Base-by-base conservation (phyloP, 768 basidiomycete species). In the Rhodotorula sphaerocarpa region DNA sequence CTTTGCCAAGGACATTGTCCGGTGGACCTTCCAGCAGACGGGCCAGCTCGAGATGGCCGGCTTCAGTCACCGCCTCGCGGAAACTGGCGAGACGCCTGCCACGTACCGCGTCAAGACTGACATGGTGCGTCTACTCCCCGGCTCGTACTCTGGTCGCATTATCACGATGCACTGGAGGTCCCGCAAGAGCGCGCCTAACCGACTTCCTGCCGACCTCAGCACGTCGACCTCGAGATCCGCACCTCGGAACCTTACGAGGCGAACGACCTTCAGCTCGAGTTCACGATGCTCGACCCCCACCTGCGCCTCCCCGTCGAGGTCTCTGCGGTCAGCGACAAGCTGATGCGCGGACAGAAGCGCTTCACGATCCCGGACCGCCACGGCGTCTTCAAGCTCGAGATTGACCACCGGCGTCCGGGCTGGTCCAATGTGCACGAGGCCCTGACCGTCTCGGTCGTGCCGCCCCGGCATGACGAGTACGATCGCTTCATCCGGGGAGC, bases 221-320 rank as follows among this genome's bases (percentile, higher is more conserved):
- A 83, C 3, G 95, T 84, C 75, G 80, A 80, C 23, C 79, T 86
- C 1, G 80, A 84, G 30, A 80, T 97, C 53, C 88, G 88, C 20
- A 79, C 82, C 50, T 88, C 81, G 73, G 78, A 86, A 55, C 85
- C 89, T 0, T 84, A 84, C 74, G 82, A 80, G 36, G 75, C 90
- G 54, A 74, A 77, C 16, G 95, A 97, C 74, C 73, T 97, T 33
- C 93, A 96, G 71, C 80, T 97, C 54, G 92, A 93, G 70, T 96
- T 97, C 74, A 93, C 90, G 27, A 99, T 99, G 95, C 83, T 99
- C 44, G 95, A 99, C 75, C 95, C 95, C 2, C 91, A 95, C 75
- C 78, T 97, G 63, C 88, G 95, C 15, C 82, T 83, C 14, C 57
- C 77, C 7, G 91, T 75, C 78, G 92, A 63, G 87, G 91, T 30